A percentile compares a stretch with the other conserved stretches of the same genome.
Evolutionary conservation across 2,329 filamentous ascomycete species (phyloP).

Genomic region (Penicillium frequentans): DNA sequence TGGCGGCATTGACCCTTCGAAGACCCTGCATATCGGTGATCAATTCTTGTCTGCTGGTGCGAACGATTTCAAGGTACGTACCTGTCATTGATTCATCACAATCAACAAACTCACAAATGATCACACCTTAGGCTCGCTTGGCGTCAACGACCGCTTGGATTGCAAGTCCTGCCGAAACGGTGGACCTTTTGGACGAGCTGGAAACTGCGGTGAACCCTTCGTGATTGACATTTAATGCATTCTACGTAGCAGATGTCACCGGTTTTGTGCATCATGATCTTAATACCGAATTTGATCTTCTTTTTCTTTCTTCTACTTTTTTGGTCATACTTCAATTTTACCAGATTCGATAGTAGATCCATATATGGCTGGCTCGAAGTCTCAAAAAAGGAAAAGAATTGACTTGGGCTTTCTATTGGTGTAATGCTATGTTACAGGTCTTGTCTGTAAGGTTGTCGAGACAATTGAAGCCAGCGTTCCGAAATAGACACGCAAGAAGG

Average conservation of each 20-base stretch:
- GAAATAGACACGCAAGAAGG: background rate
- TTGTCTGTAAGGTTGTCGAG: background rate
- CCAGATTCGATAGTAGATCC: background rate
- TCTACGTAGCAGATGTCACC: background rate
- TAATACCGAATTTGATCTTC: background rate
- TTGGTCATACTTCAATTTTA: background rate
- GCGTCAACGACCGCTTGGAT: constrained; percentile 98
- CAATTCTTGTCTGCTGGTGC: constrained; percentile 94
- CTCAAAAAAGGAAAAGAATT: background rate
- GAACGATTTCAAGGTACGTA: constrained; percentile 84
- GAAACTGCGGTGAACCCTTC: constrained; percentile 15
- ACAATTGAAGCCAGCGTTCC: background rate
- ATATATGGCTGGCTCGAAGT: background rate
- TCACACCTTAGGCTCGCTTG: constrained; percentile 61
- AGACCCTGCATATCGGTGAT: constrained; percentile 90
- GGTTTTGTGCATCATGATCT: background rate
- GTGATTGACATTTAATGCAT: background rate
- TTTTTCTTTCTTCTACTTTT: background rate
- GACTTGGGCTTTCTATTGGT: background rate
- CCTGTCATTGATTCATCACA: background rate
- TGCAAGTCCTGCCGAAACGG: constrained; percentile 86
- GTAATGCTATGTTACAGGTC: background rate
- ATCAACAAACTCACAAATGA: background rate
- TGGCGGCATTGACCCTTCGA: constrained; percentile 69
- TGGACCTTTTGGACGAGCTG: constrained; percentile 80